Evolutionary conservation across 2,329 filamentous ascomycete species (phyloP).

Genomic region (Aspergillus fischeri): DNA sequence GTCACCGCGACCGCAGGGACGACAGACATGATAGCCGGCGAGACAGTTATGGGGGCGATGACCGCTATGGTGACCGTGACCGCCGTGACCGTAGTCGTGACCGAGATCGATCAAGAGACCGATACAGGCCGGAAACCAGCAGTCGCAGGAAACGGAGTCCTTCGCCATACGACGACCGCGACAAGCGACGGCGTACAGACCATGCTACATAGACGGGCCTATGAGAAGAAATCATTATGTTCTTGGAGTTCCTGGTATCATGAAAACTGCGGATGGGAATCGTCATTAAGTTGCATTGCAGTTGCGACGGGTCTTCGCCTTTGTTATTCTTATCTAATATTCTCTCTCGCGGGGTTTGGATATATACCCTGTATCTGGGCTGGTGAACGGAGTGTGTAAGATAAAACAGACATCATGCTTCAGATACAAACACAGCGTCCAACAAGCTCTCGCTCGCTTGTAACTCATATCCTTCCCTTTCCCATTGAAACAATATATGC

Average conservation of each 20-base stretch:
- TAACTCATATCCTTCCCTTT: background rate
- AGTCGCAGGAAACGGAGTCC: conserved; percentile 38
- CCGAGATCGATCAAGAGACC: conserved; percentile 44
- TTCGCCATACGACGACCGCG: conserved; percentile 39
- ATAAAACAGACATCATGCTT: conserved; percentile 1
- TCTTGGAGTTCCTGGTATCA: conserved; percentile 18
- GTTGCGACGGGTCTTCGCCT: background rate
- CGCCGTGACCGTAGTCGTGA: conserved; percentile 13
- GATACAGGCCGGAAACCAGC: conserved; percentile 42
- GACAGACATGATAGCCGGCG: conserved; percentile 21
- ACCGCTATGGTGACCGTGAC: conserved; percentile 52
- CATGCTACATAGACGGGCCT: conserved; percentile 17
- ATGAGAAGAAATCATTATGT: conserved; percentile 6
- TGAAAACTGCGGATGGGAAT: conserved; percentile 13
- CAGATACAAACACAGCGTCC: background rate
- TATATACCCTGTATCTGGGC: background rate
- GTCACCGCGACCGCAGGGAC: conserved; percentile 39
- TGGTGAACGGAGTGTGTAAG: background rate
- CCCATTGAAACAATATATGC: background rate
- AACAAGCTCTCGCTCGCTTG: background rate
- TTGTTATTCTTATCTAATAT: background rate
- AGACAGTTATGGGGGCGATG: background rate
- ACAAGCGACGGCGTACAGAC: conserved; percentile 39
- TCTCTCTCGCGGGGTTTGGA: background rate
- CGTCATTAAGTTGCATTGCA: conserved; percentile 14